phyloP scores from a whole-genome alignment of 208 protist genomes.

The Leishmania aethiopica region DNA sequence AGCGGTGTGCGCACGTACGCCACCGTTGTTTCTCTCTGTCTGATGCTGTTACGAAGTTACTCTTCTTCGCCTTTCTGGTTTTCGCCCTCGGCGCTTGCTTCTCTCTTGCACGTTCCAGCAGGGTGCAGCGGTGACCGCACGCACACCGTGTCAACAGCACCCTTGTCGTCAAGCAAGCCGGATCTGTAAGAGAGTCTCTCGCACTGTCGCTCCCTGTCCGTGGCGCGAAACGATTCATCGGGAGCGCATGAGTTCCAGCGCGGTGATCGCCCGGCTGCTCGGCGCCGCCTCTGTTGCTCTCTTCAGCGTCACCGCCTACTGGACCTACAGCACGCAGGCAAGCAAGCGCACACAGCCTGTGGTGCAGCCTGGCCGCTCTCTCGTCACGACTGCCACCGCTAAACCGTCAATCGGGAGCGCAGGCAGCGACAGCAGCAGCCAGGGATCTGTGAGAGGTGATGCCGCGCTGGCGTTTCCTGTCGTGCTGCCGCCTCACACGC shows the following conservation, averaged over 20 bases:
- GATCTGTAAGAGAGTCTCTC: neutral
- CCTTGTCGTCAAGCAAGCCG: neutral
- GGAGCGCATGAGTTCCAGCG: constrained; percentile 19
- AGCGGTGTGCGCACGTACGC: neutral
- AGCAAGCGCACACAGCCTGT: constrained; percentile 22
- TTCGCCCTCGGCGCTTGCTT: neutral
- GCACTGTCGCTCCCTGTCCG: neutral
- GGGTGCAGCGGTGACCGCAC: neutral
- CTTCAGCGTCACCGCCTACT: constrained; percentile 23
- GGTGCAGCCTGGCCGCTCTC: constrained; percentile 9
- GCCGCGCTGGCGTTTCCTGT: constrained; percentile 19
- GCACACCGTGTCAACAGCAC: neutral
- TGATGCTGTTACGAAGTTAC: neutral
- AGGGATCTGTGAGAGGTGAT: neutral
- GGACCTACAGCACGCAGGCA: constrained; percentile 14
- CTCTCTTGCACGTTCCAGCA: neutral
- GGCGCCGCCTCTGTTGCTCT: constrained; percentile 28
- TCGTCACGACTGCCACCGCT: constrained; percentile 6
- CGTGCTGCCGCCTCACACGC: constrained; percentile 36
- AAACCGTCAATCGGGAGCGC: neutral
- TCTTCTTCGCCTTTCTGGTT: neutral
- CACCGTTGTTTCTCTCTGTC: neutral
- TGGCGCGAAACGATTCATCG: neutral
- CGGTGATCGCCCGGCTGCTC: constrained; percentile 21
- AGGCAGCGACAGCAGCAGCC: neutral